Evolutionary conservation across 257 asterid species (phyloP).

Genomic region (Cynanchum wilfordii): DNA sequence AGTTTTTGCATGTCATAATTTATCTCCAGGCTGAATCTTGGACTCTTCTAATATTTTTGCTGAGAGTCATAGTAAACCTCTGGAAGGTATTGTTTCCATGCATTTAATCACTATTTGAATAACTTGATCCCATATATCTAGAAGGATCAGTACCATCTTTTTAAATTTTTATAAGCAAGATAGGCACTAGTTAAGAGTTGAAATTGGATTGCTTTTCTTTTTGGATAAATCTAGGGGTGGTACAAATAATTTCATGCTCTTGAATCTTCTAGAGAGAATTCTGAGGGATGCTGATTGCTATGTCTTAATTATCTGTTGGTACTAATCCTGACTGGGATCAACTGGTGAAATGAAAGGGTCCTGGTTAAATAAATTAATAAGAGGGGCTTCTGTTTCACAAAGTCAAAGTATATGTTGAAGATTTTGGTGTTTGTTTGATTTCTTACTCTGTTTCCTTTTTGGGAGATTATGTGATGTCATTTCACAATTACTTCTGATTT

Average conservation of each 20-base stretch:
- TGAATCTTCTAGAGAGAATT: background rate
- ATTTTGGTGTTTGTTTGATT: background rate
- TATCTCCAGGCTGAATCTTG: background rate
- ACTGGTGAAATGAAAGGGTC: background rate
- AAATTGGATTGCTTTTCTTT: background rate
- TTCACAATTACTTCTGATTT: constrained; percentile 7
- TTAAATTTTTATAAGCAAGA: background rate
- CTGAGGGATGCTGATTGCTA: background rate
- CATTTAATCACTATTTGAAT: background rate
- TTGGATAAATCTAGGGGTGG: background rate
- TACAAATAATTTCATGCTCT: background rate
- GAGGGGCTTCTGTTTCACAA: background rate
- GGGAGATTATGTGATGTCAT: background rate
- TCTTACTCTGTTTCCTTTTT: background rate
- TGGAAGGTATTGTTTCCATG: background rate
- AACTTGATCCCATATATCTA: too few species aligned
- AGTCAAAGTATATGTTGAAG: background rate
- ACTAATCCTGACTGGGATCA: background rate
- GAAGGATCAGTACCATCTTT: background rate
- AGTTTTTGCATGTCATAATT: background rate
- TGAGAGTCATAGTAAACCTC: too few species aligned
- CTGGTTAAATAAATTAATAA: background rate
- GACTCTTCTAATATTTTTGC: background rate
- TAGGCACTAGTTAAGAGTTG: background rate
- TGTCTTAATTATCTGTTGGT: background rate